A percentile compares a stretch with the other conserved stretches of the same genome.
Evolutionary conservation across 345 rosid genomes (phyloP).

Genomic region (Linum tenue): DNA sequence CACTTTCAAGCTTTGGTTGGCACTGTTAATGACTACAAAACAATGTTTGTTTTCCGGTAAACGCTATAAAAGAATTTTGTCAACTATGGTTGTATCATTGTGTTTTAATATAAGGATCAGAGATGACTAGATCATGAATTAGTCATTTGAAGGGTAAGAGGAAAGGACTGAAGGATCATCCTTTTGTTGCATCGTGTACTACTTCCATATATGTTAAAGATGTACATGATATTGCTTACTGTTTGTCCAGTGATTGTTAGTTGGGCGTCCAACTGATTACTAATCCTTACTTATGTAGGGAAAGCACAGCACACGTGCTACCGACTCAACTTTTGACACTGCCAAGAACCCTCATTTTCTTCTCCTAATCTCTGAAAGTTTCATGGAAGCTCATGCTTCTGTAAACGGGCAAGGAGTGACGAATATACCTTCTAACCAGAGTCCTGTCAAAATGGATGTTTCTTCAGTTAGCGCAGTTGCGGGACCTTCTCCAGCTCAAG

Average conservation of each 20-base stretch:
- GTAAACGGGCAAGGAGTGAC: slow-evolving; percentile 62
- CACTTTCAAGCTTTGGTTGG: no score
- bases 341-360: slow-evolving; percentile 67
- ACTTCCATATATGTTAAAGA: background rate
- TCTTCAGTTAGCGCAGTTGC: slow-evolving; percentile 54
- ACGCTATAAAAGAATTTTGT: no score
- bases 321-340: slow-evolving; percentile 61
- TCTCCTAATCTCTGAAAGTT: slow-evolving; percentile 74
- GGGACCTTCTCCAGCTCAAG: slow-evolving; percentile 50
- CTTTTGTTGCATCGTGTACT: background rate
- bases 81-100: background rate
- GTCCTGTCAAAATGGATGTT: slow-evolving; percentile 78
- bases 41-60: background rate
- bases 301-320: slow-evolving; percentile 53
- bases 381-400: slow-evolving; percentile 87
- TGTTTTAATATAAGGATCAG: background rate
- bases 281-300: slow-evolving; percentile 43
- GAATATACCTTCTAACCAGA: slow-evolving; percentile 55
- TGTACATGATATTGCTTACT: background rate
- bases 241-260: slow-evolving; percentile 8
- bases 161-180: background rate
- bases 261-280: slow-evolving; percentile 18
- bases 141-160: background rate
- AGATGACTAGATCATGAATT: background rate
- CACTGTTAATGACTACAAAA: background rate